Base-by-base conservation (phyloP, 1,284 basidiomycete genomes). In the Ganoderma boninense region DNA sequence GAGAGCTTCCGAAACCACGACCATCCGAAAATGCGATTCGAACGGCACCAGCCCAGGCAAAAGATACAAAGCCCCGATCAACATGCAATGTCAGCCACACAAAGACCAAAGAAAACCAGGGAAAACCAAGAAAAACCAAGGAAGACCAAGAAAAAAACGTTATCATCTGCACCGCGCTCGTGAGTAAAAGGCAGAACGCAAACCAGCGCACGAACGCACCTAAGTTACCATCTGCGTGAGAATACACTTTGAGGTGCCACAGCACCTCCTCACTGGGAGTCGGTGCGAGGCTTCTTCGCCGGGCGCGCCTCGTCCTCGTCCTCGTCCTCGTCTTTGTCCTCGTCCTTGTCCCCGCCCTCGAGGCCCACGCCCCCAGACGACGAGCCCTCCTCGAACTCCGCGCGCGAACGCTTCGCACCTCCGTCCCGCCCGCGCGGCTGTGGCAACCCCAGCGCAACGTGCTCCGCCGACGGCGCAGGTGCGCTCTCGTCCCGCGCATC, bases 31-130 rank as follows among this genome's bases (percentile, higher is more conserved):
- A 46, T n/a, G 10, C 10, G 14, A 49, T 46, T 46, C 38, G 38
- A 38, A 3, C 62, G 26, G 14, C 32, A n/a, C 13, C 62, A 20
- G 10, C 10, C n/a, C 20, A 49, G 29, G 62, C 10, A n/a, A 29
- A 35, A 26, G 1, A 32, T 64, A 64, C 62, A 64, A 64, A 64
- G 62, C 43, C 62, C 62, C 62, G 49, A 4, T 46, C 62, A 29
- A 64, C 62, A 64, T 3, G 44, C 18, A 52, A 43, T 62, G 4
- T 42, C 14, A 23, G 20, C n/a, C 16, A 23, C n/a, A 61, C 35
- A 4, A 42, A 35, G 2, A 59, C 32, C 38, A 23, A 42, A 6
- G 7, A 38, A 38, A 62, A 62, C 40, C n/a, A n/a, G n/a, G n/a
- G n/a, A n/a, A 44, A 18, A 16, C 13, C 44, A 6, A 32, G 46